Conservation (phyloP, 352 stramenopile genomes). For the Phytophthora uliginosa region DNA sequence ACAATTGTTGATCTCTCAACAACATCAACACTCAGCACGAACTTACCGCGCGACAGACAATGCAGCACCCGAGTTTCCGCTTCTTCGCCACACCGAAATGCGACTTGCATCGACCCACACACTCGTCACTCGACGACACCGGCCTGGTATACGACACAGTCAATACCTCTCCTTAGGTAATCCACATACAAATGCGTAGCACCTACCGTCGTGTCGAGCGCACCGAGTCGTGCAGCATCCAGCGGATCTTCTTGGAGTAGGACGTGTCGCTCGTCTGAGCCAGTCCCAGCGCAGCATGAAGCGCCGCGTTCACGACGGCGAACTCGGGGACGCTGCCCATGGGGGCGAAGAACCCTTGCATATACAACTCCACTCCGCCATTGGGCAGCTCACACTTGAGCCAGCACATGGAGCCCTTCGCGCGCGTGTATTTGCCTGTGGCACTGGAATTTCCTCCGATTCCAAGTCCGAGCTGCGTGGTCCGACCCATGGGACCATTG, state of each 20-base stretch:
- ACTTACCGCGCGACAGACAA: slow-evolving; percentile 50
- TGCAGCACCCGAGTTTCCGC: slow-evolving; percentile 42
- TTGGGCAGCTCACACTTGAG: slow-evolving; percentile 52
- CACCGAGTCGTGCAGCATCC: slow-evolving; percentile 55
- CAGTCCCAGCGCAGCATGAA: slow-evolving; percentile 33
- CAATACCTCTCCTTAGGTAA: not conserved
- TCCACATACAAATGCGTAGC: not conserved
- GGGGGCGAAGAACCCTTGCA: slow-evolving; percentile 51
- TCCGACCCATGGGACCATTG: slow-evolving; percentile 22
- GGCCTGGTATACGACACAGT: slow-evolving; percentile 2
- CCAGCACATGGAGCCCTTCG: slow-evolving; percentile 49
- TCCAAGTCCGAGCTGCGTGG: slow-evolving; percentile 26
- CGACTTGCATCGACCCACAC: slow-evolving; percentile 44
- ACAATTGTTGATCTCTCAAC: not conserved
- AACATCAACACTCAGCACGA: not conserved
- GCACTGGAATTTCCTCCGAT: not conserved
- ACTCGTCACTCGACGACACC: slow-evolving; percentile 31
- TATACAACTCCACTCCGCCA: slow-evolving; percentile 46
- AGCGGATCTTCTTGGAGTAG: slow-evolving; percentile 56
- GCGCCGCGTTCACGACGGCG: slow-evolving; percentile 34
- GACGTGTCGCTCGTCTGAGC: slow-evolving; percentile 47
- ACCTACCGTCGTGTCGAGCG: slow-evolving; percentile 35
- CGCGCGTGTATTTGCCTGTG: slow-evolving; percentile 31
- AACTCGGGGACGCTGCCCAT: slow-evolving; percentile 45
- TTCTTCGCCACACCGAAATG: slow-evolving; percentile 42